Evolutionary conservation across 2,329 filamentous ascomycete species (phyloP), one percentile per base, ranked within the genome.

Genomic region (Alternaria postmessia): DNA sequence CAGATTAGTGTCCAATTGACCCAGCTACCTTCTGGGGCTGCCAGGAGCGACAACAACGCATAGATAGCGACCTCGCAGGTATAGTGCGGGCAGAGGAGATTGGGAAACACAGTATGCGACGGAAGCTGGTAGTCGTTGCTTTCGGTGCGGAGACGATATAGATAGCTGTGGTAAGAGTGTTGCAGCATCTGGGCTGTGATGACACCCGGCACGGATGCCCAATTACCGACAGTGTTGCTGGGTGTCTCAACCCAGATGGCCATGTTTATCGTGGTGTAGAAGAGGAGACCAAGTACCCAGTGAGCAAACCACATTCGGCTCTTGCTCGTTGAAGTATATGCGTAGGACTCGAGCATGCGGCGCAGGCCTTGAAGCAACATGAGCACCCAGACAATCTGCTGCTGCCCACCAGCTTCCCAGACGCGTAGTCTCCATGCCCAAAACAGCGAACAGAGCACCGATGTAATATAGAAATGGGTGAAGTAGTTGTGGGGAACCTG

Each of bases 401-500:
- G 83, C 76, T 92, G 90, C 12, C 83, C 81, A 24, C 63, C 61
- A 20, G 65, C 67, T 2, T 61, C 51, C 70, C 69, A 73, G 9
- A 73, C 79, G 24, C 86, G 65, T 54, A 91, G 85, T 76, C 94
- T 89, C 66, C 80, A 78, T 0, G 84, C 86, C 93, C 94, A 97
- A 76, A 94, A 91, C 5, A 87, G 71, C 0, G 92, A 94, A 60
- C 87, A 88, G 2, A 81, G 74, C 5, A 93, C 80, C 4, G 92
- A 94, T 36, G 88, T 76, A 54, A 91, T 74, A 77, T 99, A 98
- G 80, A 97, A 98, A 69, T 95, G 91, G 43, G 85, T 86, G 78
- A 98, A 98, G 89, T 92, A 98, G 63, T 86, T 86, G 80, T 98
- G 95, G 22, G 94, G 93, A 36, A 97, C 90, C 74, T 87, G 86